phyloP scores from a whole-genome alignment of 495 filamentous ascomycete genomes.

The Beverwykella pulmonaria region DNA sequence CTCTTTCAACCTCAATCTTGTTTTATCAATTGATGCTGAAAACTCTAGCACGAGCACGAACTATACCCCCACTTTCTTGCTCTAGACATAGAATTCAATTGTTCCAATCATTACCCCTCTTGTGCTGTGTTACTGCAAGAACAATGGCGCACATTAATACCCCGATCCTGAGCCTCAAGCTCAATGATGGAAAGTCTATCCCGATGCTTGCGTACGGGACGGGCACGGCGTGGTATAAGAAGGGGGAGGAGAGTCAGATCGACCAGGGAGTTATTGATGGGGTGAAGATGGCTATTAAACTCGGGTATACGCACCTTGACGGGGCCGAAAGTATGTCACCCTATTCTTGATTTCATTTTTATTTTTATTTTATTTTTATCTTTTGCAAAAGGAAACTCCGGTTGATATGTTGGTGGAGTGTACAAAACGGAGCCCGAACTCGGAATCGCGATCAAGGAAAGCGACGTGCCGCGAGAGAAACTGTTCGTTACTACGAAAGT shows the following conservation, averaged over 20 bases:
- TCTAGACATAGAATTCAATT: neutral
- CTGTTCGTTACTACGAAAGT: conserved; percentile 81
- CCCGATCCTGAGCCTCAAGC: conserved; percentile 56
- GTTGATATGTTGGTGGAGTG: too few species aligned
- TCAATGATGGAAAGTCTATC: conserved; percentile 74
- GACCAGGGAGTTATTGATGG: conserved; percentile 60
- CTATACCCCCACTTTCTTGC: neutral
- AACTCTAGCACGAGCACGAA: neutral
- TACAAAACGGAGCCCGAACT: conserved; percentile 81
- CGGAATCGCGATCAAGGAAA: conserved; percentile 71
- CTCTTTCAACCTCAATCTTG: neutral
- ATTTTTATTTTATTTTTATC: too few species aligned
- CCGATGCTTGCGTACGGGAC: conserved; percentile 77
- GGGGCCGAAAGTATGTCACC: conserved; percentile 52
- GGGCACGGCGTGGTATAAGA: conserved; percentile 65
- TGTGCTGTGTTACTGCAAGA: neutral
- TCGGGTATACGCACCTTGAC: conserved; percentile 77
- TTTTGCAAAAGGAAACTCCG: too few species aligned
- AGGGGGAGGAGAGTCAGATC: conserved; percentile 45
- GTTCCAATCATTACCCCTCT: neutral
- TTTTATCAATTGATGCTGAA: neutral
- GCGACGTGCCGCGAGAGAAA: conserved; percentile 64
- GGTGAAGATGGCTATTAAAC: conserved; percentile 67
- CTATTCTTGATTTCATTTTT: neutral
- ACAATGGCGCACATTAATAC: conserved; percentile 49